Conservation (phyloP, 306 rosid genomes). For the Cicer cuneatum region DNA sequence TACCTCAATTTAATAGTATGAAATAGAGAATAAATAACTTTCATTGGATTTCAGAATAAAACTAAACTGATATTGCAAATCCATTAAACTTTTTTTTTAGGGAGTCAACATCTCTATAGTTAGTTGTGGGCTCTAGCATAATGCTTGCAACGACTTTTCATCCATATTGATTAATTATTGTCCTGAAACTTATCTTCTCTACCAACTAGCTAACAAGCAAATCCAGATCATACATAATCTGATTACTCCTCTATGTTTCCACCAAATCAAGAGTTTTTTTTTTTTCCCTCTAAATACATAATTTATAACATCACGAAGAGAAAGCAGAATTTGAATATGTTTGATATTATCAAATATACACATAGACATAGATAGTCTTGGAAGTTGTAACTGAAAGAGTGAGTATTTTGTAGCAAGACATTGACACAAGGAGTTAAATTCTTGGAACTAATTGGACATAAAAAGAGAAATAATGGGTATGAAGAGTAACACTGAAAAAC, state of each 20-base stretch:
- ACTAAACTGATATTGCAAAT: too few species aligned
- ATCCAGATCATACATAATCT: conserved; percentile 33
- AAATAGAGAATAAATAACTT: too few species aligned
- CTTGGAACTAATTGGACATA: conserved; percentile 11
- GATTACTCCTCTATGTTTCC: background rate
- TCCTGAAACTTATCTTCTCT: conserved; percentile 22
- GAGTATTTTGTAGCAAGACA: background rate
- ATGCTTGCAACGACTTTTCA: conserved; percentile 42
- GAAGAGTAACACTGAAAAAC: conserved; percentile 25
- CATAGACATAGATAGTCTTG: conserved; percentile 15
- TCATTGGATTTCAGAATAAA: too few species aligned
- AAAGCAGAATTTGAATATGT: conserved; percentile 6
- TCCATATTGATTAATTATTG: conserved; percentile 33
- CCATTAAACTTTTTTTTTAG: too few species aligned
- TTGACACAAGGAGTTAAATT: conserved; percentile 1
- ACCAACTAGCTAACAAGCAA: background rate
- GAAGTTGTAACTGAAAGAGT: conserved; percentile 3
- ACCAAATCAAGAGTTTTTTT: conserved; percentile 4
- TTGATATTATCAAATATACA: conserved; percentile 37
- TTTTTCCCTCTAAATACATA: conserved; percentile 7
- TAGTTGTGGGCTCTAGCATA: conserved; percentile 6
- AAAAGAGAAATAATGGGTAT: conserved; percentile 19
- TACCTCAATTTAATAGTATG: too few species aligned
- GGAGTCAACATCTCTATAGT: background rate
- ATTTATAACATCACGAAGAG: background rate